Conservation (phyloP, 2,329 filamentous ascomycete species). For the Fusarium verrucosum region DNA sequence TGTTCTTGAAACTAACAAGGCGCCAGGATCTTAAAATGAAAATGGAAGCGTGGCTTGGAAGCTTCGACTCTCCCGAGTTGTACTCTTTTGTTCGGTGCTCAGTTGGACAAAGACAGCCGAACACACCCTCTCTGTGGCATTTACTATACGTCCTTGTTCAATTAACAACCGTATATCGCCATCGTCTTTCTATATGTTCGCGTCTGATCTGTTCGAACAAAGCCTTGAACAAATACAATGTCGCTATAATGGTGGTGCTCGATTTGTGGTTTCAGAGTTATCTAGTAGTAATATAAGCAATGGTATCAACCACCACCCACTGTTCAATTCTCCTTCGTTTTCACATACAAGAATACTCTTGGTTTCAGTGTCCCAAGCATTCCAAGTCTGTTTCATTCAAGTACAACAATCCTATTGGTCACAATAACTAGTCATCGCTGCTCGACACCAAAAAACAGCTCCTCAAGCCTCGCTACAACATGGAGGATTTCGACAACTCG, state of each 20-base stretch:
- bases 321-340: background rate
- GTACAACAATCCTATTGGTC: background rate
- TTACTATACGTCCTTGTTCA: slow-evolving; percentile 18
- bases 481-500: background rate
- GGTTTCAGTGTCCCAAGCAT: too few relatives aligned
- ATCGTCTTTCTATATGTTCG: slow-evolving; percentile 9
- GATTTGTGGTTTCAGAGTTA: background rate
- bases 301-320: background rate
- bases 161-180: background rate
- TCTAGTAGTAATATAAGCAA: slow-evolving; percentile 25
- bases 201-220: slow-evolving; percentile 17
- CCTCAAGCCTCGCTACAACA: background rate
- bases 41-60: slow-evolving; percentile 21
- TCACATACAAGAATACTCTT: background rate
- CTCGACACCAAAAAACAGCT: background rate
- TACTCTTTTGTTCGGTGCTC: slow-evolving; percentile 9
- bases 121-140: slow-evolving; percentile 13
- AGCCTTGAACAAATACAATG: slow-evolving; percentile 21
- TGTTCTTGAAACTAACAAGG: slow-evolving; percentile 24
- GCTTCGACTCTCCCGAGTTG: slow-evolving; percentile 8
- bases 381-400: too few relatives aligned
- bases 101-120: slow-evolving; percentile 21
- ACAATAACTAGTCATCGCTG: background rate
- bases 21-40: slow-evolving; percentile 11
- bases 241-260: background rate